phyloP scores from a whole-genome alignment of 768 basidiomycete species.

The Omphalotus guepiniiformis region DNA sequence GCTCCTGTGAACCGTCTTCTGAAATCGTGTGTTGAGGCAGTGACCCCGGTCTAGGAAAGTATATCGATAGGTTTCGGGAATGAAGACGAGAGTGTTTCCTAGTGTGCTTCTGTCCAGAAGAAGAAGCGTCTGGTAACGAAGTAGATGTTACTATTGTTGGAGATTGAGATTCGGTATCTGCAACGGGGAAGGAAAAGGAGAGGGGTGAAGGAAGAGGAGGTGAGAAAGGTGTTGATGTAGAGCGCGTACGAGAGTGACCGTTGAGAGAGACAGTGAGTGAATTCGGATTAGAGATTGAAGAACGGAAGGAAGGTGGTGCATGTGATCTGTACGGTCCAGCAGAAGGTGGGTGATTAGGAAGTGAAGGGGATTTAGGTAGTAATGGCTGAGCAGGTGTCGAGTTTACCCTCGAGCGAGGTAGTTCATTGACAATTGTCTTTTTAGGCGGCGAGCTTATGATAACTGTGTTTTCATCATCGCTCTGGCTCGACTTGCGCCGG shows the following conservation, averaged over 20 bases:
- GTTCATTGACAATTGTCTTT: slow-evolving; percentile 1
- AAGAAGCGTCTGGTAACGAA: neutral
- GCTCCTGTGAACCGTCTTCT: slow-evolving; percentile 61
- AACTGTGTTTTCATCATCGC: slow-evolving; percentile 7
- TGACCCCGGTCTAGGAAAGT: slow-evolving; percentile 80
- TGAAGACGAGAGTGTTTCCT: slow-evolving; percentile 72
- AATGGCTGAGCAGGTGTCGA: slow-evolving; percentile 17
- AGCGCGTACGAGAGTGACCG: slow-evolving; percentile 15
- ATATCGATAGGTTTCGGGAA: slow-evolving; percentile 87
- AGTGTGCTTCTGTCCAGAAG: slow-evolving; percentile 17
- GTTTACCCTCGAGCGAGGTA: slow-evolving; percentile 16
- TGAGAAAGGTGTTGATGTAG: slow-evolving; percentile 15
- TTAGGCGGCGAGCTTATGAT: neutral
- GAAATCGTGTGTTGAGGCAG: slow-evolving; percentile 56
- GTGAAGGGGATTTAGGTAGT: slow-evolving; percentile 1
- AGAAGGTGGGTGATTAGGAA: slow-evolving; percentile 14
- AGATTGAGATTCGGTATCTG: slow-evolving; percentile 15
- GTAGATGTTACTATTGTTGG: neutral
- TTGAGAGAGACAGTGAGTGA: neutral
- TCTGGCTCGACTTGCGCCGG: slow-evolving; percentile 6
- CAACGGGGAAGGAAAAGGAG: slow-evolving; percentile 30
- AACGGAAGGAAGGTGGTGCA: slow-evolving; percentile 28
- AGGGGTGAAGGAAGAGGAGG: slow-evolving; percentile 16
- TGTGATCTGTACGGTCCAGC: slow-evolving; percentile 22
- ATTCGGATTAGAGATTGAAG: slow-evolving; percentile 18